Evolutionary conservation across 306 rosid genomes (phyloP), one percentile per base, ranked within the genome.

Genomic region (Cucurbita moschata): DNA sequence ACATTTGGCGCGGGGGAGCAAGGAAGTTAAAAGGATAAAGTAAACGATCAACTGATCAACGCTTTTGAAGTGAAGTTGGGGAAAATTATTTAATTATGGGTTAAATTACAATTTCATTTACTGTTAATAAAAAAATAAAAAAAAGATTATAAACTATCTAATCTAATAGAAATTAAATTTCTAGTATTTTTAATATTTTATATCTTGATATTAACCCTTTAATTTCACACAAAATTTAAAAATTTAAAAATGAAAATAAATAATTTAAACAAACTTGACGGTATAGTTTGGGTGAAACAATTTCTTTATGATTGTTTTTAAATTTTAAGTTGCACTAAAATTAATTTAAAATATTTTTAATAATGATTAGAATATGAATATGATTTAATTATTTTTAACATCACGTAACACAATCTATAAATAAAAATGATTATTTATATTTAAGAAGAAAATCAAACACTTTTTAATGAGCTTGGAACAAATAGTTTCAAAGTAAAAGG

Each of bases 1-100:
- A 6, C 68, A 79, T 73, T 61, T 63, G 73, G 72, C 59, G 60
- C 54, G 58, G 26, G 39, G 15, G 14, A 70, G 43, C 9, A 65
- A 5, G 40, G 39, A 47, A 66, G 26, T 15, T 14, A 46, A 65
- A 65, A 19, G 57, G 43, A 59, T 30, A 53, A 10, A 8, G 59
- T 10, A 13, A 12, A 1, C 8, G 51, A 15, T 30, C 19, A 19
- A 47, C 56, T 4, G 39, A 10, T n/a, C 10, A 3, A 1, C 10
- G 52, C 30, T 19, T 26, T 61, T 61, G 10, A 61, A 2, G 6
- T n/a, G 71, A 64, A 19, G 53, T 1, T 42, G 39, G 63, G 6
- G 43, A 14, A 14, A 61, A 7, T n/a, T n/a, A 53, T 53, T 53
- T 53, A 50, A 50, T 5, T 50, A 14, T 1, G 2, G 18, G 7